Percentiles rank a stretch among this genome's conserved stretches.
phyloP scores from a whole-genome alignment of 257 asterid species.

The Fraxinus pennsylvanica region DNA sequence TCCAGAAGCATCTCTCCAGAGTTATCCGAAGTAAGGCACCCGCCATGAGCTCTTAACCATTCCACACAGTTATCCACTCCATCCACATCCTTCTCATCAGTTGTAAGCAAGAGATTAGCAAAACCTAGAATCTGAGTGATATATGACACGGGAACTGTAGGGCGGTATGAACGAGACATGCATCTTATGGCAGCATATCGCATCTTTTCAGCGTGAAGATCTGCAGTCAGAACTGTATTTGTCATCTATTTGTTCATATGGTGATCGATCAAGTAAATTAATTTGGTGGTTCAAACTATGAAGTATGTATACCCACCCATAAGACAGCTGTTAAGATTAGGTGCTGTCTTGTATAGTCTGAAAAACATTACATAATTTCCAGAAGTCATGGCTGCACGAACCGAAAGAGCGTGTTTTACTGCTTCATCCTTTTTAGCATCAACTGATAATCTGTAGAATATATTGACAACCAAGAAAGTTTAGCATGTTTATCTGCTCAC shows the following conservation, averaged over 20 bases:
- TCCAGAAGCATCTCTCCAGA: conserved; percentile 79
- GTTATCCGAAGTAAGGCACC: conserved; percentile 65
- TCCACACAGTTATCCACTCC: conserved; percentile 87
- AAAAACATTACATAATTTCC: conserved; percentile 89
- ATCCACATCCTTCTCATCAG: conserved; percentile 61
- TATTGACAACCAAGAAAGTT: conserved; percentile 15
- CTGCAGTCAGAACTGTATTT: conserved; percentile 45
- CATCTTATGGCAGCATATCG: conserved; percentile 92
- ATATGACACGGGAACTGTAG: conserved; percentile 81
- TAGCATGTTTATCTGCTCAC: neutral
- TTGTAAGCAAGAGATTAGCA: conserved; percentile 42
- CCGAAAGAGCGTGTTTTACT: conserved; percentile 88
- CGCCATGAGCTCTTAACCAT: conserved; percentile 97
- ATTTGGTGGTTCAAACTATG: conserved; percentile 5
- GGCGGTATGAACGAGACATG: conserved; percentile 93
- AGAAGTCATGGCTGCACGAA: conserved; percentile 85
- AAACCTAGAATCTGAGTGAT: conserved; percentile 82
- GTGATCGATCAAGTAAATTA: conserved; percentile 6
- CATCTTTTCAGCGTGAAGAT: conserved; percentile 94
- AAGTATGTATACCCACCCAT: conserved; percentile 63
- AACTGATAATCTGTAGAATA: conserved; percentile 63
- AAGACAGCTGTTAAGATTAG: conserved; percentile 73
- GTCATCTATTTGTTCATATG: conserved; percentile 14
- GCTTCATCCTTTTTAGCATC: conserved; percentile 67
- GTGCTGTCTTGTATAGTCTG: conserved; percentile 82